Base-by-base conservation (phyloP, 805 yeast genomes). In the Torulaspora microellipsoides region DNA sequence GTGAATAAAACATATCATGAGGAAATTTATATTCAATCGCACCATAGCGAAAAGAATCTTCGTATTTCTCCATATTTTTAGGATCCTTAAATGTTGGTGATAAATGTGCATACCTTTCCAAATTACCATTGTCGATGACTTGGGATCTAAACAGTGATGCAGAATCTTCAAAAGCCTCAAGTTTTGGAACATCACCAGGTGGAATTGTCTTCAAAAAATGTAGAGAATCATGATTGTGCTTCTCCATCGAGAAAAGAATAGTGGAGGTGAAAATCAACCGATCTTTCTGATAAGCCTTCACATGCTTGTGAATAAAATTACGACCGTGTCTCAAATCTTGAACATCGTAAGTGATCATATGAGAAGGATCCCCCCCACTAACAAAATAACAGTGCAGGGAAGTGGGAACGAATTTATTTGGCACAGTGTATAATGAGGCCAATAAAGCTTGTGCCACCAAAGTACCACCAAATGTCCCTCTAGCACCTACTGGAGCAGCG, bases 401-500 rank as follows among this genome's bases (percentile, higher is more conserved):
- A 28, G 75, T 71, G 1, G 89, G 88, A 25, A 65, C 66, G 62
- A 75, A 76, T 15, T 60, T 53, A 2, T 51, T 58, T n/a, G 72
- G 70, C 5, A 78, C 68, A 7, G 79, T 73, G 38, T 72, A 68
- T 28, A 81, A 65, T 2, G 83, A 80, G 5, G 85, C 86, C 46
- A 75, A 59, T 3, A 82, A 61, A 2, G 87, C 68, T 53, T 83
- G 89, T 0, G 85, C 85, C 13, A 80, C 78, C 34, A 78, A 65
- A 14, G 81, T 78, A 8, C 90, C 89, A 2, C 89, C 89, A 64
- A 81, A 83, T 0, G 82, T 77, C 1, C 86, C 87, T 34, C 82
- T 65, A 2, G 85, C 83, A 0, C 77, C 74, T 5, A 66, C 67
- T 2, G 80, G 80, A 3, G 76, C 69, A 3, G 42, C 44, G 5